Conservation (phyloP, 495 filamentous ascomycete species). For the Hypoxylon subgilvum region DNA sequence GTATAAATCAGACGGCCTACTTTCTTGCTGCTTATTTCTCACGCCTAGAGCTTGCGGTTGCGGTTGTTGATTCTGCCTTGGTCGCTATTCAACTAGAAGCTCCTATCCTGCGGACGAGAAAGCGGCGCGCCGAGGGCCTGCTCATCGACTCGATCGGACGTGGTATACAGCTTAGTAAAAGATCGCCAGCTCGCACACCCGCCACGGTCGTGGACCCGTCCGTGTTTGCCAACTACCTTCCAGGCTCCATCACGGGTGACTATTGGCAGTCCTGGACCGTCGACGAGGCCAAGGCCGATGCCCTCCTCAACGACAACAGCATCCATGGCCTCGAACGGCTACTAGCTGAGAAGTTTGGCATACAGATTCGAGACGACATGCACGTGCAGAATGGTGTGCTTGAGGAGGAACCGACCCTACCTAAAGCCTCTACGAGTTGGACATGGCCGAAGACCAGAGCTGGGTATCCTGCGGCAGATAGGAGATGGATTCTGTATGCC, state of each 20-base stretch:
- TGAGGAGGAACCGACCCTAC: conserved; percentile 9
- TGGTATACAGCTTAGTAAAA: conserved; percentile 44
- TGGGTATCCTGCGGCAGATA: conserved; percentile 54
- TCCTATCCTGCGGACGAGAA: conserved; percentile 61
- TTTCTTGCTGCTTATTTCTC: conserved; percentile 66
- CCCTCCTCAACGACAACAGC: conserved; percentile 51
- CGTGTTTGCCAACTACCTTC: conserved; percentile 47
- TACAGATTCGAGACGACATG: conserved; percentile 34
- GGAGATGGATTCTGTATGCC: conserved; percentile 59
- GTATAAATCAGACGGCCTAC: conserved; percentile 35
- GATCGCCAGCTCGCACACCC: conserved; percentile 16
- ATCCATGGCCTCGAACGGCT: conserved; percentile 59
- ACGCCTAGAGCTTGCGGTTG: conserved; percentile 66
- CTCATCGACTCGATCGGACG: conserved; percentile 75
- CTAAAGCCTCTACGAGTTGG: conserved; percentile 41
- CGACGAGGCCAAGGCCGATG: conserved; percentile 53
- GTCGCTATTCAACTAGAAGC: conserved; percentile 69
- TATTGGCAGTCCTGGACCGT: conserved; percentile 45
- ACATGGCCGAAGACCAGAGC: conserved; percentile 47
- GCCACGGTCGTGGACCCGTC: conserved; percentile 28
- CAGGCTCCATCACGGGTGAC: conserved; percentile 45
- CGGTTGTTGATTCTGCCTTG: conserved; percentile 61
- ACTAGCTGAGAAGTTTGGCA: conserved; percentile 52
- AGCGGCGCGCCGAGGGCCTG: conserved; percentile 68
- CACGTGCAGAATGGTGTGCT: conserved; percentile 29